Percentiles rank a stretch among this genome's conserved stretches.
These are phyloP conservation scores for Geranomyces michiganensis DNA, from an alignment of 192 early-diverging fungal genomes.

Conservation along the genomic window DNA sequence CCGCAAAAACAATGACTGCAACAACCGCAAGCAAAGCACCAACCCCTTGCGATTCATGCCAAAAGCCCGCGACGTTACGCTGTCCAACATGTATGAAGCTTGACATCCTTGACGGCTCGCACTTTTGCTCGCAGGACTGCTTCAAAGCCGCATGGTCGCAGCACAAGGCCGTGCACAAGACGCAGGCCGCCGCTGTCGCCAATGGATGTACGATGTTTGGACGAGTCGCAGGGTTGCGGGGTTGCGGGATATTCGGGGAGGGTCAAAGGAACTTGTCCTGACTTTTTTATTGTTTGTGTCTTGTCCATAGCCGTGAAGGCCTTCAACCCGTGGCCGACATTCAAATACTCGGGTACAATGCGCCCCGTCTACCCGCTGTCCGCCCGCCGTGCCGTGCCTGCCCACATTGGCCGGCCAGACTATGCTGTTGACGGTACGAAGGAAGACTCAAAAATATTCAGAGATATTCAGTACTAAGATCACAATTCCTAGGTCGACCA, in stretches of 20 bases:
- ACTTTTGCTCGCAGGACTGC: constrained; percentile 49
- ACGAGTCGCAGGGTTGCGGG: neutral
- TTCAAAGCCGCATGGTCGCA: constrained; percentile 51
- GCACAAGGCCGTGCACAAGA: constrained; percentile 52
- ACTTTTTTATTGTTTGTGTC: neutral
- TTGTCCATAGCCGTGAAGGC: constrained; percentile 16
- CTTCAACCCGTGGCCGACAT: constrained; percentile 52
- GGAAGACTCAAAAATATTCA: neutral
- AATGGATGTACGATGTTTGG: constrained; percentile 9
- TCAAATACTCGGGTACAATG: constrained; percentile 50
- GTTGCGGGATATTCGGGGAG: neutral
- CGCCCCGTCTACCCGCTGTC: constrained; percentile 56
- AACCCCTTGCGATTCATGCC: constrained; percentile 34
- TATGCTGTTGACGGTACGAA: constrained; percentile 40
- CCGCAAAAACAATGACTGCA: too few relatives aligned
- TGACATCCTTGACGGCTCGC: constrained; percentile 29
- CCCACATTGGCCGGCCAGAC: constrained; percentile 46
- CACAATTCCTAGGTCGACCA: constrained; percentile 59
- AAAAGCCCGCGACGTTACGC: constrained; percentile 35
- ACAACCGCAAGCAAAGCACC: too few relatives aligned
- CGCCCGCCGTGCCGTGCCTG: constrained; percentile 44
- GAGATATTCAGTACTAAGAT: neutral
- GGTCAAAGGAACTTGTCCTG: neutral
- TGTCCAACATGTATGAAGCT: constrained; percentile 49
- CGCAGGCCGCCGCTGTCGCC: constrained; percentile 5